Conservation (phyloP, 768 basidiomycete genomes). For the Boletus subcaerulescens region DNA sequence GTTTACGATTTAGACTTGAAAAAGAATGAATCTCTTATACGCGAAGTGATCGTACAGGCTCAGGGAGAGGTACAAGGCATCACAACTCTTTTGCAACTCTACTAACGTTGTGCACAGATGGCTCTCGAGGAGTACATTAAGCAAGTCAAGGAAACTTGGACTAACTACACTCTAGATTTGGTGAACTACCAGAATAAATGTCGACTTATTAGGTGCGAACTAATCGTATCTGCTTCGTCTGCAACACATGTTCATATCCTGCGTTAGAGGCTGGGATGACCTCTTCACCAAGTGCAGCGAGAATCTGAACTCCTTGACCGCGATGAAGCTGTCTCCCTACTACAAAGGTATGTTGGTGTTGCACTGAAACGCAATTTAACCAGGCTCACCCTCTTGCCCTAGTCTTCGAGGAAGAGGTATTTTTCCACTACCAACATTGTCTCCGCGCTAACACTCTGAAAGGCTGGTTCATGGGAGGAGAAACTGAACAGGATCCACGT, state of each 20-base stretch:
- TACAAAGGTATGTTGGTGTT: constrained; percentile 70
- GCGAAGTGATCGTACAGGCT: constrained; percentile 94
- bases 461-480: constrained; percentile 94
- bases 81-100: neutral
- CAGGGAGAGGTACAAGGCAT: constrained; percentile 78
- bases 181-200: constrained; percentile 99
- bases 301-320: constrained; percentile 91
- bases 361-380: neutral
- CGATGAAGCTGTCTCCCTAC: constrained; percentile 98
- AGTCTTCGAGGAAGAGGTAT: constrained; percentile 89
- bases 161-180: constrained; percentile 90
- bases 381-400: constrained; percentile 3
- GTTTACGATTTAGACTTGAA: constrained; percentile 97
- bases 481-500: constrained; percentile 96
- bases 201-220: constrained; percentile 76
- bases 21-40: constrained; percentile 86
- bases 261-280: constrained; percentile 88
- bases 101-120: constrained; percentile 55
- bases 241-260: constrained; percentile 6
- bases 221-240: neutral
- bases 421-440: neutral
- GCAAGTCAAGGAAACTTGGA: constrained; percentile 97
- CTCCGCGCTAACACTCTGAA: constrained; percentile 7
- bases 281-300: constrained; percentile 96
- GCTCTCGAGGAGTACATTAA: constrained; percentile 94